Evolutionary conservation across 805 yeast genomes (phyloP).

Genomic region (Debaryomyces tyrocola): DNA sequence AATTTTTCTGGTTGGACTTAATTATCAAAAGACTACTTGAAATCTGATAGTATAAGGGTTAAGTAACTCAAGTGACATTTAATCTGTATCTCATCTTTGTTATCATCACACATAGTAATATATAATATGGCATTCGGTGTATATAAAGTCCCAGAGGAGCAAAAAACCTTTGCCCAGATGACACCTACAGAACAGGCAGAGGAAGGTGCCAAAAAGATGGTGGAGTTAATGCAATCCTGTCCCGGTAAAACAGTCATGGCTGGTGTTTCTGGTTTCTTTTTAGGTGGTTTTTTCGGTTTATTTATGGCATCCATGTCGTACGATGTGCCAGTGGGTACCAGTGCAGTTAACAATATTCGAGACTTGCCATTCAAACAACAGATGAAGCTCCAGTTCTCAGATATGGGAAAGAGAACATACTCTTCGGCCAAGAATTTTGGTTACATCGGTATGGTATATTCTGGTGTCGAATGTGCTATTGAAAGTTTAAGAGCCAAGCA

Average conservation of each 20-base stretch:
- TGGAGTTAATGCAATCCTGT: conserved; percentile 85
- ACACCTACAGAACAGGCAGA: conserved; percentile 92
- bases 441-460: conserved; percentile 83
- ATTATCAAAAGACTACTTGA: background rate
- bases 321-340: conserved; percentile 72
- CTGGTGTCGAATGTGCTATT: conserved; percentile 89
- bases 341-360: conserved; percentile 57
- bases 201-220: conserved; percentile 80
- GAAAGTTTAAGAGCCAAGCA: conserved; percentile 86
- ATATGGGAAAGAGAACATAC: conserved; percentile 89
- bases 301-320: conserved; percentile 88
- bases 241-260: conserved; percentile 92
- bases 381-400: conserved; percentile 84
- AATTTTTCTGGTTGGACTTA: background rate
- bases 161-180: conserved; percentile 65
- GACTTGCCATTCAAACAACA: conserved; percentile 92
- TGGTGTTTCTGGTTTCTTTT: conserved; percentile 90
- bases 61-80: no score
- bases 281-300: conserved; percentile 94
- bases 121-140: conserved; percentile 31
- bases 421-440: conserved; percentile 93
- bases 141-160: conserved; percentile 29
- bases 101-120: no score
- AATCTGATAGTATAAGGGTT: background rate
- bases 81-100: no score